phyloP scores from a whole-genome alignment of 148 eudicot genomes.

The Rhododendron williamsianum region DNA sequence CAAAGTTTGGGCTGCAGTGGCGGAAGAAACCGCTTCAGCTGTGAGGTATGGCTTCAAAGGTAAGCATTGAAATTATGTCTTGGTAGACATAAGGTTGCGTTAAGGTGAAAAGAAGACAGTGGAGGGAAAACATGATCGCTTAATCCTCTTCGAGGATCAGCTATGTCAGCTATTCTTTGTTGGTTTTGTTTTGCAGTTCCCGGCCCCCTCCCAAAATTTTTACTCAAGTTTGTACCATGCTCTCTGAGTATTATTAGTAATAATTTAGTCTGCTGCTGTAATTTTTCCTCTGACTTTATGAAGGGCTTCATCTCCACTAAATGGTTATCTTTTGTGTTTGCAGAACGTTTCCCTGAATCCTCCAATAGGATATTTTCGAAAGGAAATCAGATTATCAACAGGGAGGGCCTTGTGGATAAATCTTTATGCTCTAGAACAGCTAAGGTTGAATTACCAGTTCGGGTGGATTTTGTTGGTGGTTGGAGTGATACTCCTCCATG shows the following conservation, averaged over 20 bases:
- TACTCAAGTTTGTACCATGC: background rate
- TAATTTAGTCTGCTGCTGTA: background rate
- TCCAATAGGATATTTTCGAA: slow-evolving; percentile 28
- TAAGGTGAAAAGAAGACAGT: background rate
- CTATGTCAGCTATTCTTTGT: background rate
- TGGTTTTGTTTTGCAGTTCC: background rate
- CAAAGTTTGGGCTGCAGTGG: slow-evolving; percentile 92
- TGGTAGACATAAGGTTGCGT: background rate
- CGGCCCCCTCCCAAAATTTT: background rate
- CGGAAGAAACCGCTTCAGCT: slow-evolving; percentile 95
- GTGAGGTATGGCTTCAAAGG: slow-evolving; percentile 96
- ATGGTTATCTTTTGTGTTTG: slow-evolving; percentile 9
- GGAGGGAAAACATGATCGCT: background rate
- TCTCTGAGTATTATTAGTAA: background rate
- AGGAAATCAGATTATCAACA: slow-evolving; percentile 21
- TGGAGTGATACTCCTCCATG: slow-evolving; percentile 99
- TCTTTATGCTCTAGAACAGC: slow-evolving; percentile 35
- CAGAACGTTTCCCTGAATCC: slow-evolving; percentile 58
- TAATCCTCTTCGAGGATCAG: background rate
- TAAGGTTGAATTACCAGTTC: slow-evolving; percentile 88
- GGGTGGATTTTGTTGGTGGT: slow-evolving; percentile 97
- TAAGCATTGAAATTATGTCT: slow-evolving; percentile 13
- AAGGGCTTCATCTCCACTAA: background rate
- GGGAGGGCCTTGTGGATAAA: slow-evolving; percentile 24
- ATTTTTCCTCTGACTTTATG: background rate